Evolutionary conservation across 495 filamentous ascomycete genomes (phyloP).

Genomic region (Geopyxis carbonaria): DNA sequence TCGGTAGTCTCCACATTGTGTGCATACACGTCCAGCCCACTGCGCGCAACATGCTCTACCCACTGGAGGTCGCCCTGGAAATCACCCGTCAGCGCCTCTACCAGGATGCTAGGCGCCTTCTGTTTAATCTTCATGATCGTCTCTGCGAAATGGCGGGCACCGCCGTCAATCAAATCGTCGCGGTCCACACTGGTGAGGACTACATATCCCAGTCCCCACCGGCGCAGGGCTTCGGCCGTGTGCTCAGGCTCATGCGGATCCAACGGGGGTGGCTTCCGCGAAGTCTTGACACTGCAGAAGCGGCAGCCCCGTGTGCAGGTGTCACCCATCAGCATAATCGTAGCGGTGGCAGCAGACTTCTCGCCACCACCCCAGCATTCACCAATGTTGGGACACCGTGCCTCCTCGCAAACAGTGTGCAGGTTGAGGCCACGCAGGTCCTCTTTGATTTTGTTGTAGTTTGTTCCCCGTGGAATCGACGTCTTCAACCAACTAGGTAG

Average conservation of each 20-base stretch:
- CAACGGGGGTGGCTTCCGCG: slow-evolving; percentile 55
- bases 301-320: slow-evolving; percentile 93
- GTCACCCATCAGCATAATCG: slow-evolving; percentile 99
- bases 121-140: slow-evolving; percentile 87
- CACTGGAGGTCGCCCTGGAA: slow-evolving; percentile 67
- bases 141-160: slow-evolving; percentile 80
- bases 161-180: slow-evolving; percentile 79
- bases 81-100: slow-evolving; percentile 92
- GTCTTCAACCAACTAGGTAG: slow-evolving; percentile 93
- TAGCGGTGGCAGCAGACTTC: slow-evolving; percentile 83
- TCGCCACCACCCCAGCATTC: slow-evolving; percentile 90
- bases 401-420: slow-evolving; percentile 96
- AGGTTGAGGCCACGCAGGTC: slow-evolving; percentile 78
- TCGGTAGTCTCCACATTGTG: slow-evolving; percentile 96
- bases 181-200: slow-evolving; percentile 87
- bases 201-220: slow-evolving; percentile 93
- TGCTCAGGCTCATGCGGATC: slow-evolving; percentile 95
- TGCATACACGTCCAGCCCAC: slow-evolving; percentile 88
- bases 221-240: slow-evolving; percentile 75
- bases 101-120: slow-evolving; percentile 68
- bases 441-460: slow-evolving; percentile 84
- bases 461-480: slow-evolving; percentile 60
- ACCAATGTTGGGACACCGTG: slow-evolving; percentile 88
- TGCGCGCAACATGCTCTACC: slow-evolving; percentile 63
- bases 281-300: slow-evolving; percentile 93